Conservation (phyloP, 345 rosid genomes). For the Jatropha curcas region DNA sequence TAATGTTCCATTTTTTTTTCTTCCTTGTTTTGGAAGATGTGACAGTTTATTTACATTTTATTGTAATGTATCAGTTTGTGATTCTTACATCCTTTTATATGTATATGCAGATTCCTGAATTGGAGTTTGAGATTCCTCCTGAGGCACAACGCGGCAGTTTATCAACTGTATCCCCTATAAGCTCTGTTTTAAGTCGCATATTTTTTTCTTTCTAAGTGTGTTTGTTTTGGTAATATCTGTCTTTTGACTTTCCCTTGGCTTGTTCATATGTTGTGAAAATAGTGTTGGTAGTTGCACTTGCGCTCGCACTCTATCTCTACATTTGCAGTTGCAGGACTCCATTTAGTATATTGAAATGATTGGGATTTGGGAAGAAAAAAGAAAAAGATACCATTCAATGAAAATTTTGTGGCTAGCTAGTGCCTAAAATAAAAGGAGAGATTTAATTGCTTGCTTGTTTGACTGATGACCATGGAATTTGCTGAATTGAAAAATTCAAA, state of each 20-base stretch:
- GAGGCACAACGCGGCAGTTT: conserved; percentile 94
- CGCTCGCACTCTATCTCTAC: too few relatives aligned
- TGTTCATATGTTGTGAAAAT: background rate
- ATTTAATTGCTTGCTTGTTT: background rate
- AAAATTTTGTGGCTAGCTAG: background rate
- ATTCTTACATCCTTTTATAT: background rate
- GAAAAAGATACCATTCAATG: too few relatives aligned
- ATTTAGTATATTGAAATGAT: too few relatives aligned
- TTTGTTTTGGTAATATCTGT: background rate
- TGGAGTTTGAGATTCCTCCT: conserved; percentile 93
- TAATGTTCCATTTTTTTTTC: too few relatives aligned
- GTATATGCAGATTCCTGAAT: conserved; percentile 71
- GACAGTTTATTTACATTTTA: background rate
- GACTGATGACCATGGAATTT: background rate
- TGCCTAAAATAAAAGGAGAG: background rate
- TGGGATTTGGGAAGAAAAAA: too few relatives aligned
- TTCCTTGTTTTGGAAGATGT: too few relatives aligned
- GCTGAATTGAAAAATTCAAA: background rate
- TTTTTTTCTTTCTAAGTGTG: background rate
- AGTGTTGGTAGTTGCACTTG: too few relatives aligned
- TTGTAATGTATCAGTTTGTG: background rate
- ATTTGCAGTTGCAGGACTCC: too few relatives aligned
- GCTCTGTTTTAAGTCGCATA: background rate
- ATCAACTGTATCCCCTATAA: conserved; percentile 62
- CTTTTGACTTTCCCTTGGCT: background rate